Evolutionary conservation across 768 basidiomycete species (phyloP).

Genomic region (Flagelloscypha sp.): DNA sequence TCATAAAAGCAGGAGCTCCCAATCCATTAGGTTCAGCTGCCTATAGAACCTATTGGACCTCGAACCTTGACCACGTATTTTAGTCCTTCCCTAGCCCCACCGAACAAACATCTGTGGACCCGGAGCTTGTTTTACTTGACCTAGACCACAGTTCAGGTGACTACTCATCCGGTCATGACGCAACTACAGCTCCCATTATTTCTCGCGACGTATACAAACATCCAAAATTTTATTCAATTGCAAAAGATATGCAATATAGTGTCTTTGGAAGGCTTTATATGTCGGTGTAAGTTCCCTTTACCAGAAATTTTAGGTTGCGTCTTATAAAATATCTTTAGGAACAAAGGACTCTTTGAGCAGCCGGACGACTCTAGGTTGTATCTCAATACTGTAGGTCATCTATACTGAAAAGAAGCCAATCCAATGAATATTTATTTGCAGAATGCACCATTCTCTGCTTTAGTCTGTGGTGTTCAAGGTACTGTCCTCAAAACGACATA

Average conservation of each 20-base stretch:
- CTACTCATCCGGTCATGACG: slow-evolving; percentile 32
- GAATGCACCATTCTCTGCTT: slow-evolving; percentile 68
- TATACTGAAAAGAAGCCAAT: slow-evolving; percentile 1
- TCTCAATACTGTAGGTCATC: slow-evolving; percentile 53
- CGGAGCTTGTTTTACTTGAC: no score
- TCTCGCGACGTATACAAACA: slow-evolving; percentile 40
- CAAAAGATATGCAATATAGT: slow-evolving; percentile 52
- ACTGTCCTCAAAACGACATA: neutral
- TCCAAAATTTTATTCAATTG: slow-evolving; percentile 24
- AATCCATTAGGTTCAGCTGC: no score
- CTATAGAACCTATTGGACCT: no score
- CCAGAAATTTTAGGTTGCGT: neutral
- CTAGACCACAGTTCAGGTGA: no score
- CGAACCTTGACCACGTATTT: no score
- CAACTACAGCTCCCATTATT: slow-evolving; percentile 41
- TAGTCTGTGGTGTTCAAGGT: slow-evolving; percentile 68
- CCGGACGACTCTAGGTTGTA: slow-evolving; percentile 49
- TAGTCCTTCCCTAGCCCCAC: no score
- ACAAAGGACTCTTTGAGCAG: slow-evolving; percentile 16
- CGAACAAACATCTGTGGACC: no score
- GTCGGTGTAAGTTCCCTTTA: neutral
- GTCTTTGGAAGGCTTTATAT: slow-evolving; percentile 42
- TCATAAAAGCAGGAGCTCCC: no score
- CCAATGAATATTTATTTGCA: slow-evolving; percentile 14
- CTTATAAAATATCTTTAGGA: slow-evolving; percentile 27